These are phyloP conservation scores for Artemisia annua DNA, from an alignment of 129 eudicot genomes.

Conservation along the genomic window DNA sequence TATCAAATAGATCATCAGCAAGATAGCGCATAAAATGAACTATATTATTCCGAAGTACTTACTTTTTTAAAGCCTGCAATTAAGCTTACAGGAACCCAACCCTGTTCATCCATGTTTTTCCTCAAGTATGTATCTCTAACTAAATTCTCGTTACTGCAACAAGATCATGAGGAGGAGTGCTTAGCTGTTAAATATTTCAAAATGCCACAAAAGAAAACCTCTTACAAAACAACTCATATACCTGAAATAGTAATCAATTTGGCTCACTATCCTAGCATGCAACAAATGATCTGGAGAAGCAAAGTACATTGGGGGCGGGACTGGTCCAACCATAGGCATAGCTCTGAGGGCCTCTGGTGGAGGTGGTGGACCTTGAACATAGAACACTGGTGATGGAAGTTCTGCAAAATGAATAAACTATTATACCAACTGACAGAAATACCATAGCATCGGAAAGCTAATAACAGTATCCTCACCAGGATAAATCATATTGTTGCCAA, in stretches of 20 bases:
- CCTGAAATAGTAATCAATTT: constrained; percentile 91
- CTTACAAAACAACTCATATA: constrained; percentile 3
- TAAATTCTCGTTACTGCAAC: constrained; percentile 75
- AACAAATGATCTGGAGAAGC: constrained; percentile 49
- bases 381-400: too few species aligned
- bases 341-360: not conserved
- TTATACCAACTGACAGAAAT: too few species aligned
- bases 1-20: not conserved
- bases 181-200: constrained; percentile 16
- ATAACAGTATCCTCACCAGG: constrained; percentile 49
- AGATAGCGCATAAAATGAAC: not conserved
- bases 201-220: not conserved
- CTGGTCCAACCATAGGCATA: constrained; percentile 41
- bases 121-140: constrained; percentile 67
- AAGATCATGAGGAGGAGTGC: constrained; percentile 6
- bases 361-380: not conserved
- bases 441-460: too few species aligned
- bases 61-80: constrained; percentile 80
- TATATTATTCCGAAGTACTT: constrained; percentile 20
- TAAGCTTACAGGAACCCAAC: constrained; percentile 75
- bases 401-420: too few species aligned
- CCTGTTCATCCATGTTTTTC: constrained; percentile 70
- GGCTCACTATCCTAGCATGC: constrained; percentile 56
- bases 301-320: constrained; percentile 33
- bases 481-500: constrained; percentile 55